Conservation (phyloP, 192 early-diverging fungal genomes). For the Rhizophagus sp. region DNA sequence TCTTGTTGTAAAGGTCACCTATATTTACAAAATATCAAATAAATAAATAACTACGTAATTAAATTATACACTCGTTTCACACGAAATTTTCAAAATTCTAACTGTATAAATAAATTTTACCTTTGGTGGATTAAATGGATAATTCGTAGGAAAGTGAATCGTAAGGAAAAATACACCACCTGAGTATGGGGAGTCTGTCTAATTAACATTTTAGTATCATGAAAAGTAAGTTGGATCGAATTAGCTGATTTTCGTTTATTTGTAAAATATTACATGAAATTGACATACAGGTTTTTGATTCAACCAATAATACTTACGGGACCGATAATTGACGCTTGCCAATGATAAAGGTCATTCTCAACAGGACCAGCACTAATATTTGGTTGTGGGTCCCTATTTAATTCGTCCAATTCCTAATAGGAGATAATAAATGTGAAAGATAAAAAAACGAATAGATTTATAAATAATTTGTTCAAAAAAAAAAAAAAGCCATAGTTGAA, state of each 20-base stretch:
- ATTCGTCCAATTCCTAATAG: conserved; percentile 85
- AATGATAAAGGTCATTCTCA: conserved; percentile 89
- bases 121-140: too few relatives aligned
- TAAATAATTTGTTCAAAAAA: too few relatives aligned
- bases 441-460: too few relatives aligned
- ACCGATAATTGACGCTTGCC: conserved; percentile 98
- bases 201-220: neutral
- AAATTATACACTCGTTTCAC: neutral
- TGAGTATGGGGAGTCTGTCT: too few relatives aligned
- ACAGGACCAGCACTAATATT: conserved; percentile 96
- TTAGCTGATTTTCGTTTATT: neutral
- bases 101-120: too few relatives aligned
- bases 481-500: too few relatives aligned
- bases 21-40: neutral
- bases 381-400: conserved; percentile 93
- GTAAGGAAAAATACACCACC: too few relatives aligned
- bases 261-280: neutral
- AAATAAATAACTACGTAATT: neutral
- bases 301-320: conserved; percentile 61
- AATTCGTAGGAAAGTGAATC: too few relatives aligned
- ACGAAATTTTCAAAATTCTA: too few relatives aligned
- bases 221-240: neutral
- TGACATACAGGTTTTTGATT: neutral
- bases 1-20: neutral
- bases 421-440: too few relatives aligned